Base-by-base conservation (phyloP, 495 filamentous ascomycete genomes). In the Xylaria grammica region DNA sequence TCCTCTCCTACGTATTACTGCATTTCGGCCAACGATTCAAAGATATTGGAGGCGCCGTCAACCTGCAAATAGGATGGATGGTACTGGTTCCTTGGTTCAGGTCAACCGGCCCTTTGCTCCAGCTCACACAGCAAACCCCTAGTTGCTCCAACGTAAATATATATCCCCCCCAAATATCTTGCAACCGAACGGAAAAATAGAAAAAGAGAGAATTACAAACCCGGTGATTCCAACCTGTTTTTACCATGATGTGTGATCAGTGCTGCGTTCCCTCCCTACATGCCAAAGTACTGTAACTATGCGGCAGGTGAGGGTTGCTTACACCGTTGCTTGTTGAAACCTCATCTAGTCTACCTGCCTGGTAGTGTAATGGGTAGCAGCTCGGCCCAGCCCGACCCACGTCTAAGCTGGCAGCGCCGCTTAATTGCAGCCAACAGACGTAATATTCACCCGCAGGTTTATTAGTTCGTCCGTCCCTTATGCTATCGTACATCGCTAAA, bases 361-460 rank as follows among this genome's bases (percentile, higher is more conserved):
- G n/a, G n/a, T n/a, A n/a, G n/a, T n/a, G n/a, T n/a, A n/a, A n/a
- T n/a, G n/a, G n/a, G n/a, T n/a, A 20, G 49, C 22, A 17, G 24
- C 38, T 10, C 38, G 38, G 26, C 54, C 54, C 20, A 15, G 24
- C 54, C 54, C 30, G 24, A 30, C 45, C 24, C 17, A 40, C 24
- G 54, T 36, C 54, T 57, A 38, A 24, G 54, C 19, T 57, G 17
- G 36, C 15, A 3, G 20, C 38, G 54, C 54, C 24, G 54, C 38
- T 11, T 44, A 30, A 17, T 45, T 45, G 54, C 4, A 44, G 30
- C 20, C 26, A 45, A 24, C 19, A 46, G 42, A 24, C 24, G 30
- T 44, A 4, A 29, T 58, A 6, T 30, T 36, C 42, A 6, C 42
- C 34, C 19, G 19, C 10, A 48, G 29, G 29, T 48, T 22, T 59